Evolutionary conservation across 2,329 filamentous ascomycete genomes (phyloP), one percentile per base, ranked within the genome.

Genomic region (Chaetomium strumarium): DNA sequence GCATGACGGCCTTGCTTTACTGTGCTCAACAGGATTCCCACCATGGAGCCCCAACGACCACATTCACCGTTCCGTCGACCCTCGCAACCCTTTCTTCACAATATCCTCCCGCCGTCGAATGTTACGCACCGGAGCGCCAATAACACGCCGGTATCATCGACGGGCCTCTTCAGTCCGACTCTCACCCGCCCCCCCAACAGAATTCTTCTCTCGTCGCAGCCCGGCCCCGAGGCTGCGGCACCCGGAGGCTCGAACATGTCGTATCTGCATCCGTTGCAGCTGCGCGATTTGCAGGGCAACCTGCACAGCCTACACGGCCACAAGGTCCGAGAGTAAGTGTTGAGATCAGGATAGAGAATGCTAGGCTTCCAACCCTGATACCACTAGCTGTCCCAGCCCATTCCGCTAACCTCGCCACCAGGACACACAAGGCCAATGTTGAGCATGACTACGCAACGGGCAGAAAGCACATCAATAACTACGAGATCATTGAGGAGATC

Each of bases 401-500:
- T 19, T 24, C 39, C 33, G 44, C 58, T 61, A 43, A 61, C 53
- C 52, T 11, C 9, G 8, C 36, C 20, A 37, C 13, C 58, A 88
- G 85, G 72, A 96, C 92, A 10, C 88, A 96, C 70, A 90, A 91
- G 58, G 91, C 89, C 49, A 85, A 91, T 63, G 89, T 96, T 61
- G 92, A 97, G 64, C 85, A 91, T 57, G 90, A 97, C 68, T 81
- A 81, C 49, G 79, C 90, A 57, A 95, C 92, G 5, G 93, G 93
- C 54, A 88, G 93, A 58, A 99, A 99, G 72, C 79, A 91, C 49
- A 95, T 99, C 75, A 99, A 99, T 65, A 88, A 96, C 66, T 99
- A 99, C 72, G 90, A 96, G 70, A 89, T 99, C 62, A 86, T 97
- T 59, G 88, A 95, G 68, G 93, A 99, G 71, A 88, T 99, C 49